Base-by-base conservation (phyloP, 768 basidiomycete genomes). In the Mycena latifolia region DNA sequence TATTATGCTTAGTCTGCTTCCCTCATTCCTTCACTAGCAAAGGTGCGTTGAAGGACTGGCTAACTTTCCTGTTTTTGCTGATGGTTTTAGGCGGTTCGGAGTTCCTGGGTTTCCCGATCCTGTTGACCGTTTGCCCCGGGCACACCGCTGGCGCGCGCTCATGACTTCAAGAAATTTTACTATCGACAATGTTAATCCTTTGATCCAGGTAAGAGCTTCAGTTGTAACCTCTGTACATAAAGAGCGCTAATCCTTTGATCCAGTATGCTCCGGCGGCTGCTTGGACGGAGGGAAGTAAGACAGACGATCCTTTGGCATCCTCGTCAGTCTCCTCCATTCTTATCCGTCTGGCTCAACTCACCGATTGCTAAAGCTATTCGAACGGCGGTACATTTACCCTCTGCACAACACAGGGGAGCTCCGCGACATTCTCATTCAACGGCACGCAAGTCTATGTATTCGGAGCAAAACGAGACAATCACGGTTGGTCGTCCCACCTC, bases 381-480 rank as follows among this genome's bases (percentile, higher is more conserved):
- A 73, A 62, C 24, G 22, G 67, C 25, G 76, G 73, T 15, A 81
- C 80, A 5, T 81, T 80, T 39, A 73, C 77, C 18, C 76, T 67
- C 18, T 79, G 77, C 55, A 76, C 77, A 22, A 69, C 73, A 0
- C 70, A 76, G 18, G 71, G 71, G 17, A 77, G 77, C 14, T 35
- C 52, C 14, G 76, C 61, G 4, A 68, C 69, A 0, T 72, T 80
- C 56, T 57, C 43, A 50, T 82, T 81, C 70, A 79, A 78, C 29
- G 80, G 80, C n/a, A 77, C 77, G 5, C 71, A 68, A 17, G 50
- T 82, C 45, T 80, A 71, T 73, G 67, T 81, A n/a, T 79, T 75
- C 33, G 81, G 81, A 4, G 79, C 80, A 3, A 76, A 75, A 20
- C 74, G 81, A n/a, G 0, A 24, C 7, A 80, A 82, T 45, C 79